Conservation (phyloP, 1,139 yeast species). For the Nakaseomyces kungkrabaensis region DNA sequence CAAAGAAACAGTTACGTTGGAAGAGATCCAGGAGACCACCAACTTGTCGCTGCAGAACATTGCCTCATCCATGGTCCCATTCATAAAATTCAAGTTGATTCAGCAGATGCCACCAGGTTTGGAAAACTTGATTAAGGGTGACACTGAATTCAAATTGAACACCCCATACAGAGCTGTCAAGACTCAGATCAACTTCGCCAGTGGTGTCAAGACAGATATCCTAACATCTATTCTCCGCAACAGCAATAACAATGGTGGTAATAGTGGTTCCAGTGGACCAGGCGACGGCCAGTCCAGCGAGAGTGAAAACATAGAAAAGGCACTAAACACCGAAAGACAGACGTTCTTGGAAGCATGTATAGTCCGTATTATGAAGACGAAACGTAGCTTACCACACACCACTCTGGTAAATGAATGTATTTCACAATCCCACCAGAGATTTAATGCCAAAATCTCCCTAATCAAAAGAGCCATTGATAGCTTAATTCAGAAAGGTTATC, state of each 20-base stretch:
- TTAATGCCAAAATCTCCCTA: slow-evolving; percentile 76
- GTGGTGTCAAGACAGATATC: slow-evolving; percentile 66
- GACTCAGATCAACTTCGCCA: slow-evolving; percentile 73
- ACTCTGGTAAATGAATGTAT: slow-evolving; percentile 81
- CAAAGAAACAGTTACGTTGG: slow-evolving; percentile 44
- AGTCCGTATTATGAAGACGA: slow-evolving; percentile 93
- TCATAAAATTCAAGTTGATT: slow-evolving; percentile 69
- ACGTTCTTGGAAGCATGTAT: slow-evolving; percentile 84
- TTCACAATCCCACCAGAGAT: slow-evolving; percentile 75
- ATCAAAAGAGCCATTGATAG: slow-evolving; percentile 80
- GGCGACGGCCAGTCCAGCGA: slow-evolving; percentile 32
- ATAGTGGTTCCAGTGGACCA: background rate
- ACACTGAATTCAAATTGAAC: slow-evolving; percentile 63
- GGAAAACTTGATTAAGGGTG: slow-evolving; percentile 38
- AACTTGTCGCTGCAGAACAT: slow-evolving; percentile 58
- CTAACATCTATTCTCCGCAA: slow-evolving; percentile 12
- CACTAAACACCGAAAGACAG: slow-evolving; percentile 79
- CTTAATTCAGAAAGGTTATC: slow-evolving; percentile 77
- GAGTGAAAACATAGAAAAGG: slow-evolving; percentile 72
- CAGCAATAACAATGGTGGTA: slow-evolving; percentile 4
- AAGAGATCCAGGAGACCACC: slow-evolving; percentile 55
- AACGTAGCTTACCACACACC: slow-evolving; percentile 70
- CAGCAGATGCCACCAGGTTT: slow-evolving; percentile 53
- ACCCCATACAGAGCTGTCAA: slow-evolving; percentile 79
- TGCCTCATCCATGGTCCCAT: slow-evolving; percentile 66